Base-by-base conservation (phyloP, 805 yeast genomes). In the Pichia thaimueangensis region DNA sequence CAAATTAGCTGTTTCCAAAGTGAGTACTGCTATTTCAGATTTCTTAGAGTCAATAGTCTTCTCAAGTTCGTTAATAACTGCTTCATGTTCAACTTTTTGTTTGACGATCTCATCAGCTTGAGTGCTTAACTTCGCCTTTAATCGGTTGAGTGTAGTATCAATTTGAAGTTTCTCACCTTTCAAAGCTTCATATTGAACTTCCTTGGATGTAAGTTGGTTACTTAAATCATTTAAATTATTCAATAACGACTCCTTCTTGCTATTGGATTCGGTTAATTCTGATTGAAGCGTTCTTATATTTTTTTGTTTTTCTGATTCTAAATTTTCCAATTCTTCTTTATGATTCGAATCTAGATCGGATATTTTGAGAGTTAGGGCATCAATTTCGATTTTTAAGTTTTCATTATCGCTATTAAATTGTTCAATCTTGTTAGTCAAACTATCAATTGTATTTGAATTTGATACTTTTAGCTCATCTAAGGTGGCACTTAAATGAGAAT, bases 341-440 rank as follows among this genome's bases (percentile, higher is more conserved):
- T 39, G 28, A 12, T 9, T 22, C 12, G 21, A 4, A 28, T 39
- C 23, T 5, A 42, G 13, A 21, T 45, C 51, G 4, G 19, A 7
- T n/a, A 41, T 8, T 30, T 41, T 41, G 5, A 37, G 17, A 13
- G 34, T 19, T 12, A 48, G 17, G 3, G 33, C 37, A 15, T 46
- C 45, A 28, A 43, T 25, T 30, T 46, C 46, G 1, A 41, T 20
- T 25, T 48, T 41, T 8, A 43, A 25, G 5, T 36, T 16, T 21
- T 27, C 33, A 32, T 43, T 39, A 16, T 32, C 35, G 2, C 30
- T 28, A 11, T 22, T 24, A 11, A n/a, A 16, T 9, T 36, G 47
- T 19, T 38, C 42, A n/a, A 38, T 13, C 20, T 40, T 34, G 21
- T 35, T 31, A 21, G 40, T 37, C 5, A 42, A 37, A 13, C 13